Evolutionary conservation across 257 asterid species (phyloP), one percentile per base, ranked within the genome.

Genomic region (Fraxinus pennsylvanica): DNA sequence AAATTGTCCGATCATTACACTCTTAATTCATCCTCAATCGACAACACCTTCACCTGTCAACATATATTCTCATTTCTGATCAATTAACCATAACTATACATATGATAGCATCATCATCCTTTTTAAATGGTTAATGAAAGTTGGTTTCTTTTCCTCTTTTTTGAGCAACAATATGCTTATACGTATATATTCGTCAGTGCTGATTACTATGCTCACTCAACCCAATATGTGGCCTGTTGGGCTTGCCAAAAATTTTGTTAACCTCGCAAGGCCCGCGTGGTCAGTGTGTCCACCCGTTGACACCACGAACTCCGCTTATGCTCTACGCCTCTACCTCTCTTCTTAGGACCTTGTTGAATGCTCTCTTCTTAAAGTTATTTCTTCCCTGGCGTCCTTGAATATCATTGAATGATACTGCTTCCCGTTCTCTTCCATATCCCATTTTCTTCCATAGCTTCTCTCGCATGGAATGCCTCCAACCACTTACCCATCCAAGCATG

Each of bases 401-500:
- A 57, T 57, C 66, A 57, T n/a, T 57, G 66, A 7, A 84, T 19
- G 15, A 80, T 80, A 69, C 91, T 88, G 9, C 81, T 69, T 70
- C 92, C 87, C 27, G 70, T 80, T 74, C 39, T 79, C 84, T 83
- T 85, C 83, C 82, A 59, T 45, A 85, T 82, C 50, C 84, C 76
- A 33, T 54, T 83, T 74, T 81, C 84, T 50, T 86, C 89, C 88
- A 88, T 88, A 71, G 41, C 19, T 21, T 71, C 39, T 77, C 92
- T 85, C 25, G 84, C 83, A 21, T 21, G 47, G 15, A 75, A 66
- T 1, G 84, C 89, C 45, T 80, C 84, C 21, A 68, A 6, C 90
- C 90, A 87, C 82, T 81, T 84, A 43, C 87, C 89, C 74, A 81
- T 71, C 3, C 89, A 80, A 6, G 90, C 92, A 65, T 83, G 84